Percentiles rank a stretch among this genome's conserved stretches.
These are phyloP conservation scores for Fraxinus quadrangulata DNA, from an alignment of 257 asterid genomes.

Conservation along the genomic window DNA sequence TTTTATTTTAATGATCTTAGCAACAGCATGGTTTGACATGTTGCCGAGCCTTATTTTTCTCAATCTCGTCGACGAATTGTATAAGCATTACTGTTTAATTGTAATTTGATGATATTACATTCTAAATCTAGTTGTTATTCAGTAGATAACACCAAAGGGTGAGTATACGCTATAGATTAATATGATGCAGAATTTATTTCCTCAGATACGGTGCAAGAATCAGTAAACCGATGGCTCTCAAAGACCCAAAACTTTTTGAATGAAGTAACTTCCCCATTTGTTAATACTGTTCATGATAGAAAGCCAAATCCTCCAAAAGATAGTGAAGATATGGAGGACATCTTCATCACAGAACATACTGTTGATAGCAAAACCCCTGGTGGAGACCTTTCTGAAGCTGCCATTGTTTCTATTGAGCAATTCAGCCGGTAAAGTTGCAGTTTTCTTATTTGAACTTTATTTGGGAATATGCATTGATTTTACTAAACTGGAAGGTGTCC, in stretches of 20 bases:
- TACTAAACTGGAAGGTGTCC: neutral
- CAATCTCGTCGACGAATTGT: neutral
- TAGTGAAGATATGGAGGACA: constrained; percentile 55
- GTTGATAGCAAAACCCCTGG: constrained; percentile 61
- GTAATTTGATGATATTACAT: neutral
- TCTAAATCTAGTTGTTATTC: neutral
- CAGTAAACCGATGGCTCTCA: constrained; percentile 72
- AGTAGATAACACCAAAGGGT: neutral
- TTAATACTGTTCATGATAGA: constrained; percentile 64
- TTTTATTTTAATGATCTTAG: neutral
- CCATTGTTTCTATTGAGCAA: constrained; percentile 90
- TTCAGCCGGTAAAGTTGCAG: constrained; percentile 74
- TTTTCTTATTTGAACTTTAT: neutral
- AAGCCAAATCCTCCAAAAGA: constrained; percentile 44
- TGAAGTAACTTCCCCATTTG: constrained; percentile 78
- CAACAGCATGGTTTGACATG: neutral
- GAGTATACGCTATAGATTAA: neutral
- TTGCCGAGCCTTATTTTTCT: neutral
- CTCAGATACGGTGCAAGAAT: constrained; percentile 76
- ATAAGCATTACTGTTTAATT: neutral
- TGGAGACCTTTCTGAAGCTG: constrained; percentile 84
- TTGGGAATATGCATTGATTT: neutral
- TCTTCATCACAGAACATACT: constrained; percentile 71
- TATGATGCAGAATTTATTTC: constrained; percentile 20
- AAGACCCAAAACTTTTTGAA: constrained; percentile 78